Conservation (phyloP, 805 yeast genomes). For the Trichomonascus vanleenenianus region DNA sequence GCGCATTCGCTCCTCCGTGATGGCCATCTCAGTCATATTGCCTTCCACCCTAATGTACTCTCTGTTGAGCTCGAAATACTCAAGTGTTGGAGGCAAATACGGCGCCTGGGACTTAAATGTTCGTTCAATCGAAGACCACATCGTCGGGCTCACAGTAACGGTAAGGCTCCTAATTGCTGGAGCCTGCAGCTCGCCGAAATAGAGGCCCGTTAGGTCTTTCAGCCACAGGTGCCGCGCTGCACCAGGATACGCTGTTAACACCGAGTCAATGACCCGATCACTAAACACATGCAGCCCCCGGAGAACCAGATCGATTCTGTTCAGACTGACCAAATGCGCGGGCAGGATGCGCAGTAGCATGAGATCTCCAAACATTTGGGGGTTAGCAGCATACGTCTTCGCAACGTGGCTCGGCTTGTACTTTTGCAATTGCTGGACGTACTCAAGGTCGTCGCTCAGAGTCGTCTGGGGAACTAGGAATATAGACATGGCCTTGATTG, state of each 20-base stretch:
- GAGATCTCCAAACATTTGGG: background rate
- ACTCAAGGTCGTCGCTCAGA: background rate
- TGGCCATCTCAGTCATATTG: background rate
- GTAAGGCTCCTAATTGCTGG: background rate
- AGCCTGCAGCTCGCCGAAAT: background rate
- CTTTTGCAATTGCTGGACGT: background rate
- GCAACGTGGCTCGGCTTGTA: background rate
- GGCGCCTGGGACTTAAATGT: background rate
- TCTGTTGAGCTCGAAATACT: background rate
- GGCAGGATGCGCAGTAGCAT: background rate
- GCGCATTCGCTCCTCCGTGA: background rate
- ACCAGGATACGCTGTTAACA: background rate
- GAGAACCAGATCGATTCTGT: background rate
- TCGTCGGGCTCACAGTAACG: background rate
- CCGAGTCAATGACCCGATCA: background rate
- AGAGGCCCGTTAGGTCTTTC: background rate
- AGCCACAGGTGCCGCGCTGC: background rate
- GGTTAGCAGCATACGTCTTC: background rate
- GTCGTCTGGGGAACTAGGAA: background rate
- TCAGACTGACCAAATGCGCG: background rate
- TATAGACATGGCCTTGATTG: background rate
- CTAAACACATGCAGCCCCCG: background rate
- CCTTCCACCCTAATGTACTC: background rate
- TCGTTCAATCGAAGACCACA: constrained; percentile 1
- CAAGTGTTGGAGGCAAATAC: background rate